Conservation (phyloP, 2,329 filamentous ascomycete genomes). For the Dichotomopilus funicola region DNA sequence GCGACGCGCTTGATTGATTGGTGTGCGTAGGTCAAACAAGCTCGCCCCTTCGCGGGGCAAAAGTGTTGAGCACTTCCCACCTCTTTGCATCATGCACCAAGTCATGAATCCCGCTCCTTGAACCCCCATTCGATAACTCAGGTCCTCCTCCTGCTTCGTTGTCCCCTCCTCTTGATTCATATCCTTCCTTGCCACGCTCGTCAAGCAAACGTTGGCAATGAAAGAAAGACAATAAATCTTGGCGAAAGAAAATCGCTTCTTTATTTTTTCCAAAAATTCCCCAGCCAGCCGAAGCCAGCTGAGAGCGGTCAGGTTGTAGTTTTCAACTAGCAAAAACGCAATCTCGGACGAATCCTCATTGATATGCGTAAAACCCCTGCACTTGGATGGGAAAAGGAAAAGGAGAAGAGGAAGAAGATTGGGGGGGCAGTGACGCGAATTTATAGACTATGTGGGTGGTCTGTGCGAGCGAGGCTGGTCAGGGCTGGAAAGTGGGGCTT, state of each 20-base stretch:
- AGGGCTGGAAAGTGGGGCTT: not conserved
- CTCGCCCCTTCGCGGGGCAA: no score
- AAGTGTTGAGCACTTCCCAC: no score
- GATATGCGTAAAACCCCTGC: constrained; percentile 75
- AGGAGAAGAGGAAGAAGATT: constrained; percentile 27
- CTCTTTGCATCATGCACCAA: no score
- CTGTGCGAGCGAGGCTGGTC: constrained; percentile 13
- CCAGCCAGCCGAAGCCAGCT: constrained; percentile 60
- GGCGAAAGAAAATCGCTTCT: constrained; percentile 27
- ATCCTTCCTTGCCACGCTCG: constrained; percentile 46
- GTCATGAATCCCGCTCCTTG: not conserved
- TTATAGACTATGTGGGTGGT: constrained; percentile 10
- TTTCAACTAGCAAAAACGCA: constrained; percentile 88
- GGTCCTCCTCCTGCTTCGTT: not conserved
- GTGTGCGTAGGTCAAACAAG: not conserved
- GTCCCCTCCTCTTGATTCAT: not conserved
- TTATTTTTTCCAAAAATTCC: constrained; percentile 67
- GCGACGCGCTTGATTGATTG: not conserved
- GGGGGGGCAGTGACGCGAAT: not conserved
- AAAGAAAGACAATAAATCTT: constrained; percentile 38
- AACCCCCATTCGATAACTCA: not conserved
- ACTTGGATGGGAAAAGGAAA: constrained; percentile 52
- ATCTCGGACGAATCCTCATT: constrained; percentile 85
- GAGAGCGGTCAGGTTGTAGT: constrained; percentile 73
- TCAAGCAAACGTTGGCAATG: constrained; percentile 41